phyloP scores from a whole-genome alignment of 441 rosid species.

The Breynia disticha region DNA sequence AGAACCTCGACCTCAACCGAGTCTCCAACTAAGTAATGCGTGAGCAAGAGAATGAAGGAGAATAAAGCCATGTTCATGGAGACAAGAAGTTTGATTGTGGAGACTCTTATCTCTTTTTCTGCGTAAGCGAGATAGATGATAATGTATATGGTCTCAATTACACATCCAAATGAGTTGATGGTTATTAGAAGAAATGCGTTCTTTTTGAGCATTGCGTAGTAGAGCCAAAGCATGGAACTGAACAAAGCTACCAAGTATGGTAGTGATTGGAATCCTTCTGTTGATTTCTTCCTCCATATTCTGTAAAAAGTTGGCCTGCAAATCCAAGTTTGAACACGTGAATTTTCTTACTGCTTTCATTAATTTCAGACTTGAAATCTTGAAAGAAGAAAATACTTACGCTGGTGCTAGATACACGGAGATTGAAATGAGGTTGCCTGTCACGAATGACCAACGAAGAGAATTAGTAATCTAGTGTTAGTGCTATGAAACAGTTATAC shows the following conservation, averaged over 20 bases:
- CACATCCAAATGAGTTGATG: constrained; percentile 70
- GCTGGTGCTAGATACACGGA: constrained; percentile 69
- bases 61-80: constrained; percentile 51
- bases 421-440: constrained; percentile 71
- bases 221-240: constrained; percentile 83
- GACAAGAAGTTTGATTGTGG: constrained; percentile 41
- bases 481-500: too few relatives aligned
- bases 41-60: constrained; percentile 33
- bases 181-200: constrained; percentile 59
- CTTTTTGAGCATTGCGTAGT: constrained; percentile 52
- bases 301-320: constrained; percentile 67
- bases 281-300: constrained; percentile 57
- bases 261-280: constrained; percentile 59
- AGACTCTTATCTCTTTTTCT: constrained; percentile 30
- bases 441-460: too few relatives aligned
- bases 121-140: constrained; percentile 53
- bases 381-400: constrained; percentile 34
- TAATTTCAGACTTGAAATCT: background rate
- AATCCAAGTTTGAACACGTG: background rate
- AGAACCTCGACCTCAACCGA: constrained; percentile 27
- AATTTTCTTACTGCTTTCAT: background rate
- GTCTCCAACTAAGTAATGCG: constrained; percentile 28
- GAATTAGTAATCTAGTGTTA: too few relatives aligned
- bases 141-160: constrained; percentile 59
- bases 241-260: constrained; percentile 77